Conservation (phyloP, 805 yeast genomes). For the Zygosaccharomyces kombuchaensis region DNA sequence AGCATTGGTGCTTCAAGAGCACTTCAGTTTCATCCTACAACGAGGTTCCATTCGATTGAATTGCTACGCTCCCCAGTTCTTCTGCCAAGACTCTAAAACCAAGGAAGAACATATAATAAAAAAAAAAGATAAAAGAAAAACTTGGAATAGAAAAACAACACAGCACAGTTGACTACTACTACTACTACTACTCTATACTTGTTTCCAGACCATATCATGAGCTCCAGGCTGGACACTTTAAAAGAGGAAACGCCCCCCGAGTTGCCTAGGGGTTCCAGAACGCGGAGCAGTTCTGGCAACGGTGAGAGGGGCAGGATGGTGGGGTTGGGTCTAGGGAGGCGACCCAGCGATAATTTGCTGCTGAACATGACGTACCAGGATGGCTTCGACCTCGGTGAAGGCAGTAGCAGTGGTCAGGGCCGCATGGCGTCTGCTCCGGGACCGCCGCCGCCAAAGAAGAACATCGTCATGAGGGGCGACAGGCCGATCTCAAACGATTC, state of each 20-base stretch:
- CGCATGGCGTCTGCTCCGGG: constrained; percentile 1
- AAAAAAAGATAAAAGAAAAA: not conserved
- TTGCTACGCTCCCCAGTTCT: not conserved
- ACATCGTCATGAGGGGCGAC: constrained; percentile 16
- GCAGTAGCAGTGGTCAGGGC: constrained; percentile 1
- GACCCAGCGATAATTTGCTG: constrained; percentile 34
- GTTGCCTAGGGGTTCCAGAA: constrained; percentile 5
- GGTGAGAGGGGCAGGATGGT: constrained; percentile 18
- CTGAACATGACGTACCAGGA: constrained; percentile 17
- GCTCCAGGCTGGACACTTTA: constrained; percentile 11
- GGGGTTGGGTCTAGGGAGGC: constrained; percentile 29
- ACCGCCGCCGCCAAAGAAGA: constrained; percentile 27
- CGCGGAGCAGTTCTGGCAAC: constrained; percentile 10
- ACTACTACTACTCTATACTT: not conserved
- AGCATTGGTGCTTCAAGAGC: not conserved
- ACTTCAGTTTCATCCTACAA: not conserved
- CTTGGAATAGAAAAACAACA: no score
- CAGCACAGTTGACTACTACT: not conserved
- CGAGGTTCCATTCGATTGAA: not conserved
- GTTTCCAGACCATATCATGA: constrained; percentile 1
- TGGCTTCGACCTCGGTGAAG: constrained; percentile 3
- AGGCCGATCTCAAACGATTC: constrained; percentile 34
- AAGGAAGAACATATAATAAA: not conserved
- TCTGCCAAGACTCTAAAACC: not conserved
- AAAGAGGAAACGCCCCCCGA: constrained; percentile 11